Evolutionary conservation across 75 land plant species (phyloP).

Genomic region (Azolla pinnata): DNA sequence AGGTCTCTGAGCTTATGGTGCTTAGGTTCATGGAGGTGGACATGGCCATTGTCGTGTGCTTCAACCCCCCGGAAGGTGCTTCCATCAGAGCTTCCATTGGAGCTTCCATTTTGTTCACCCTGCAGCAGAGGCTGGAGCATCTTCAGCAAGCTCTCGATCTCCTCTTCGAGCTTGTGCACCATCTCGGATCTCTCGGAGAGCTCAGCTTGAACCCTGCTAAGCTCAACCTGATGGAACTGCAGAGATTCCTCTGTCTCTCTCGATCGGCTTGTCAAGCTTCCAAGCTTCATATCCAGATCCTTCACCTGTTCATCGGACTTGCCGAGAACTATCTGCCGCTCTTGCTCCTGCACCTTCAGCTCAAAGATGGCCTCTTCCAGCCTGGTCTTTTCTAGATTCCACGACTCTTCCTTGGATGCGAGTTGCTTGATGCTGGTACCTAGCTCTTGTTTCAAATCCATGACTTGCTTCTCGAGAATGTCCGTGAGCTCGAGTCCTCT

Average conservation of each 20-base stretch:
- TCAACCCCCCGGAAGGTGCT: too few relatives aligned
- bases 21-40: too few relatives aligned
- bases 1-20: too few relatives aligned
- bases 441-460: neutral
- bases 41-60: too few relatives aligned
- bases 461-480: neutral
- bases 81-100: too few relatives aligned
- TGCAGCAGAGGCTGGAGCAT: constrained; percentile 18
- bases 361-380: neutral
- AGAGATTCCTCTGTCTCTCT: neutral
- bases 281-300: neutral
- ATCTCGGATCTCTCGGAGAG: constrained; percentile 10
- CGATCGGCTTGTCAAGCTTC: neutral
- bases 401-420: neutral
- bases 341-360: too few relatives aligned
- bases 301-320: neutral
- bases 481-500: constrained; percentile 1
- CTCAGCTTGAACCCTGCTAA: neutral
- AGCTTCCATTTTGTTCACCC: constrained; percentile 7
- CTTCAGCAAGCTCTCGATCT: constrained; percentile 20
- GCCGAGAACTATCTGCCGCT: neutral
- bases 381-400: neutral
- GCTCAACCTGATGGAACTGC: neutral
- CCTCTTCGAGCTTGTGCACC: constrained; percentile 27
- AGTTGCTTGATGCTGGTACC: too few relatives aligned